A percentile compares a stretch with the other conserved stretches of the same genome.
These are phyloP conservation scores for Hyaloscypha finlandica DNA, from an alignment of 495 filamentous ascomycete species.

Conservation along the genomic window DNA sequence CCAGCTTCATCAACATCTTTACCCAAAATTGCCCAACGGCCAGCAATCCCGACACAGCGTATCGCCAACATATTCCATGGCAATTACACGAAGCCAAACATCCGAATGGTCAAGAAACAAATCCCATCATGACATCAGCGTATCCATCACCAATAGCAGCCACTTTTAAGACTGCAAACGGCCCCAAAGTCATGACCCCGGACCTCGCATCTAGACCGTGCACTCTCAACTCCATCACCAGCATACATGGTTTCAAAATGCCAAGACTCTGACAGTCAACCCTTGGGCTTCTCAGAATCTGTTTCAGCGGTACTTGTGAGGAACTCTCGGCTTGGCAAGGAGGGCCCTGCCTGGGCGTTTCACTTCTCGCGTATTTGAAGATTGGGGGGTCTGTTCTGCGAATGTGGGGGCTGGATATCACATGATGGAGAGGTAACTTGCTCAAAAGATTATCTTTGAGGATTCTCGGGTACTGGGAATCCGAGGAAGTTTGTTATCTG, in stretches of 20 bases:
- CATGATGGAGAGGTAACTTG: background rate
- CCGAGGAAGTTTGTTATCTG: background rate
- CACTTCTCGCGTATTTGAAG: background rate
- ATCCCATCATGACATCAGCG: background rate
- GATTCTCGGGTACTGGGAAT: background rate
- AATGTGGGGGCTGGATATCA: background rate
- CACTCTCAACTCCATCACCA: background rate
- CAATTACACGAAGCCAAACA: background rate
- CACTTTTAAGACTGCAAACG: background rate
- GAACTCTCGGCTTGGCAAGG: conserved; percentile 8
- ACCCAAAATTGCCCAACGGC: background rate
- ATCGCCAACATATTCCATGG: background rate
- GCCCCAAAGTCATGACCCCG: background rate
- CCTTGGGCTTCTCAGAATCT: background rate
- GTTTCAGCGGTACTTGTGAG: conserved; percentile 4
- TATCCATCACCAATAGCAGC: background rate
- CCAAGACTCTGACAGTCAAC: conserved; percentile 2
- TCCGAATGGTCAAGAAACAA: conserved; percentile 1
- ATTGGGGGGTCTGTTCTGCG: background rate
- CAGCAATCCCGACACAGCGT: background rate
- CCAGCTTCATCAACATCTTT: background rate
- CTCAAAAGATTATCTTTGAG: background rate
- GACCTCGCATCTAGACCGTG: background rate
- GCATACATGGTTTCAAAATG: background rate
- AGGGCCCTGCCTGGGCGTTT: background rate